These are phyloP conservation scores for Ustilago trichophora DNA, from an alignment of 1,284 basidiomycete species.

Conservation along the genomic window DNA sequence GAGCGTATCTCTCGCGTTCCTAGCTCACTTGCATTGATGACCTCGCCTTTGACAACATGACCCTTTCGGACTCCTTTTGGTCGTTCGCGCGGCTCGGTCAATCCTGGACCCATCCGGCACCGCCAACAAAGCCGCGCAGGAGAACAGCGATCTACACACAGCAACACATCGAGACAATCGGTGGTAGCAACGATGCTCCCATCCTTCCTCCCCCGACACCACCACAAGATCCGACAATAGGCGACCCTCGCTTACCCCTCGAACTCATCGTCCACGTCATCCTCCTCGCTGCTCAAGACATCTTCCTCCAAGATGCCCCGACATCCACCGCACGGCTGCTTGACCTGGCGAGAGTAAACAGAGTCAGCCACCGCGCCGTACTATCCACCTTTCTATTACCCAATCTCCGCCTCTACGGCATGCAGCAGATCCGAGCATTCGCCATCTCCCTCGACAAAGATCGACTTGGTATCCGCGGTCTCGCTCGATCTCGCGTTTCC, in stretches of 20 bases:
- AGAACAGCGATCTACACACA: constrained; percentile 19
- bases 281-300: constrained; percentile 14
- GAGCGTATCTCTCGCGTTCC: constrained; percentile 13
- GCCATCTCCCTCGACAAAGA: constrained; percentile 19
- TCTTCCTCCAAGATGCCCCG: background rate
- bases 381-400: constrained; percentile 9
- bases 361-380: constrained; percentile 18
- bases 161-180: constrained; percentile 43
- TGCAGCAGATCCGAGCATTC: constrained; percentile 17
- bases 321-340: constrained; percentile 1
- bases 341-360: constrained; percentile 20
- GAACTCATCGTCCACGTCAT: constrained; percentile 37
- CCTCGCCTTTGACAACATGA: constrained; percentile 12
- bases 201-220: background rate
- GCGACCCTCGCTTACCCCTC: constrained; percentile 15
- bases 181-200: constrained; percentile 8
- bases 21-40: constrained; percentile 3
- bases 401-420: constrained; percentile 12
- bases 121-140: constrained; percentile 5
- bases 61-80: constrained; percentile 29
- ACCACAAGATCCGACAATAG: background rate
- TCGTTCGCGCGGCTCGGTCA: constrained; percentile 10
- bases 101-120: constrained; percentile 8
- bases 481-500: constrained; percentile 4
- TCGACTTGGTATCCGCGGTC: constrained; percentile 5